Percentiles rank a stretch among this genome's conserved stretches.
Conservation (phyloP, 208 protist species). For the Trypanosoma cruzi region DNA sequence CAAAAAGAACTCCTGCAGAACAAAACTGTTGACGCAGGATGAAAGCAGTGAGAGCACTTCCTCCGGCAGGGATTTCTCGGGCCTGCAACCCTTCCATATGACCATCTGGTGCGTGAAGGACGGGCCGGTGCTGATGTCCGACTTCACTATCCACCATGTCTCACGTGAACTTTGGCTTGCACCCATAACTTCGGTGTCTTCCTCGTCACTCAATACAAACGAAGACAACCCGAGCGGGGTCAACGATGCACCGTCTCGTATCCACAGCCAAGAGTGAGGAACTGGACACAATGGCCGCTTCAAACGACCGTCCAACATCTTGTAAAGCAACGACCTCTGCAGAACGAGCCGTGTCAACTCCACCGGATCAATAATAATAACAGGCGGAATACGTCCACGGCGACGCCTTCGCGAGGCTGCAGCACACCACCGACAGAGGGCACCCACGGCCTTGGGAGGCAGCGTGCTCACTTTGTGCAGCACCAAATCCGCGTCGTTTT, state of each 20-base stretch:
- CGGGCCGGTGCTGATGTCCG: constrained; percentile 74
- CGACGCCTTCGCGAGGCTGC: constrained; percentile 16
- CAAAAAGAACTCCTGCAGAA: constrained; percentile 74
- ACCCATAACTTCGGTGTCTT: not conserved
- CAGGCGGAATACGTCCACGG: constrained; percentile 18
- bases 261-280: constrained; percentile 66
- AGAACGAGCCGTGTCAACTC: constrained; percentile 53
- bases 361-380: constrained; percentile 69
- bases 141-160: constrained; percentile 81
- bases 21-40: constrained; percentile 40
- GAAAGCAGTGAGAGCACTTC: constrained; percentile 46
- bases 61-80: constrained; percentile 11
- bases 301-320: constrained; percentile 41
- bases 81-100: constrained; percentile 41
- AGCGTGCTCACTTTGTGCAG: constrained; percentile 83
- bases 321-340: constrained; percentile 49
- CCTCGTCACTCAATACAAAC: constrained; percentile 10
- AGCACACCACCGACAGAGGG: constrained; percentile 53
- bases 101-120: constrained; percentile 79
- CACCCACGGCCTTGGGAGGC: constrained; percentile 31
- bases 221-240: constrained; percentile 25
- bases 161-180: constrained; percentile 22
- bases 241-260: constrained; percentile 9
- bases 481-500: constrained; percentile 57
- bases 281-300: constrained; percentile 34